Conservation (phyloP, 2,329 filamentous ascomycete species). For the Emmonsiellopsis sp. region DNA sequence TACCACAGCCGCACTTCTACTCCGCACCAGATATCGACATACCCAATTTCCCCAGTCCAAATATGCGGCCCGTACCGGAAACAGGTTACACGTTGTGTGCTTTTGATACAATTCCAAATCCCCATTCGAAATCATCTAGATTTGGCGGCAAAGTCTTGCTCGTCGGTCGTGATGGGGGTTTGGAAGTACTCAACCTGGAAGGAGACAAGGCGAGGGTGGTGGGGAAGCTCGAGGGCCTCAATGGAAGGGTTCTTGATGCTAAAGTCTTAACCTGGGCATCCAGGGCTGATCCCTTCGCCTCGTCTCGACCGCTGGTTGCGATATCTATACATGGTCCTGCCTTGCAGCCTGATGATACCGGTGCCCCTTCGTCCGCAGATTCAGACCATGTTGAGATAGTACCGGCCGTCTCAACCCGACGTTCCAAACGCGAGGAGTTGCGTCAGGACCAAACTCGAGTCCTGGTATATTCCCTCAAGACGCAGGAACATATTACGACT, state of each 20-base stretch:
- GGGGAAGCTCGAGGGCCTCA: conserved; percentile 64
- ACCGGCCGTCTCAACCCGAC: conserved; percentile 18
- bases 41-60: conserved; percentile 25
- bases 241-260: conserved; percentile 70
- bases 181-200: conserved; percentile 66
- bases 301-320: conserved; percentile 64
- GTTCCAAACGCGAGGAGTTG: conserved; percentile 20
- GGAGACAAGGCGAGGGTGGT: conserved; percentile 63
- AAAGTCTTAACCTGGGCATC: conserved; percentile 69
- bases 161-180: conserved; percentile 68
- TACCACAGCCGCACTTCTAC: conserved; percentile 70
- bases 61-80: conserved; percentile 1
- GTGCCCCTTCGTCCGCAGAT: conserved; percentile 22
- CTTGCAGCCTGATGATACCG: conserved; percentile 39
- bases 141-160: conserved; percentile 57
- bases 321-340: conserved; percentile 66
- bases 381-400: conserved; percentile 29
- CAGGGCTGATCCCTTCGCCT: conserved; percentile 42
- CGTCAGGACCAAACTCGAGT: conserved; percentile 70
- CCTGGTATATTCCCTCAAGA: conserved; percentile 76
- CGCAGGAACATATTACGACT: conserved; percentile 61
- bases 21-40: conserved; percentile 64
- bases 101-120: conserved; percentile 59
- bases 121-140: conserved; percentile 33
- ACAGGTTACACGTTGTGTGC: conserved; percentile 66